Evolutionary conservation across 202 grass and related monocot genomes (phyloP).

Genomic region (Saccharum hybrid): DNA sequence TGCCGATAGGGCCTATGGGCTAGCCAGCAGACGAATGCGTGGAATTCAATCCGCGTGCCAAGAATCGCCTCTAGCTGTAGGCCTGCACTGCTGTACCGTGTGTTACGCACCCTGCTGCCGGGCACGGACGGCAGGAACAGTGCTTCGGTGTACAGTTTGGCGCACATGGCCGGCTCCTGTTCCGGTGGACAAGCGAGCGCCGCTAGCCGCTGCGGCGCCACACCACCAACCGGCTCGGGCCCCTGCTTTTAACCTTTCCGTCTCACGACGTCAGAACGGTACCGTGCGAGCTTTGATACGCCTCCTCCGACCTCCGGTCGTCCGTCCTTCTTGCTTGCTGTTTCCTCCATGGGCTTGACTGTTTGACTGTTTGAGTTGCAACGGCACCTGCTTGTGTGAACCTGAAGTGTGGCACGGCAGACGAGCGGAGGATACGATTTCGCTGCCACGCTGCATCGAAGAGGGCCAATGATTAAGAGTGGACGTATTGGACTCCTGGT

Average conservation of each 20-base stretch:
- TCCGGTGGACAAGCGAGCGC: neutral
- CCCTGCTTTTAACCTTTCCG: neutral
- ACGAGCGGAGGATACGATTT: too few relatives aligned
- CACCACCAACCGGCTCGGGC: neutral
- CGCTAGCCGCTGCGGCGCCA: neutral
- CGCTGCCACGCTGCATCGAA: too few relatives aligned
- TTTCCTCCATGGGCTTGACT: too few relatives aligned
- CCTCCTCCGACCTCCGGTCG: neutral
- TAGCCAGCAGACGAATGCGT: too few relatives aligned
- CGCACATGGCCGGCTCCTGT: slow-evolving; percentile 5
- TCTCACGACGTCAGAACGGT: neutral
- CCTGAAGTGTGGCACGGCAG: too few relatives aligned
- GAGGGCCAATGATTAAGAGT: too few relatives aligned
- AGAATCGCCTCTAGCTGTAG: neutral
- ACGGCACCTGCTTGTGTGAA: too few relatives aligned
- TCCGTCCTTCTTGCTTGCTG: too few relatives aligned
- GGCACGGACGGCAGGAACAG: slow-evolving; percentile 41
- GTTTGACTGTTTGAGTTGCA: too few relatives aligned
- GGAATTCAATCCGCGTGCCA: neutral
- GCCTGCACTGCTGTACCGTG: neutral
- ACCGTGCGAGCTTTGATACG: neutral
- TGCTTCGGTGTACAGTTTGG: neutral
- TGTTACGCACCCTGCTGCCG: neutral
- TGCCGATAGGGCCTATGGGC: too few relatives aligned
- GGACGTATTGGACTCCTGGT: too few relatives aligned